Evolutionary conservation across 2,329 filamentous ascomycete genomes (phyloP), one percentile per base, ranked within the genome.

Genomic region (Mariannaea elegans): DNA sequence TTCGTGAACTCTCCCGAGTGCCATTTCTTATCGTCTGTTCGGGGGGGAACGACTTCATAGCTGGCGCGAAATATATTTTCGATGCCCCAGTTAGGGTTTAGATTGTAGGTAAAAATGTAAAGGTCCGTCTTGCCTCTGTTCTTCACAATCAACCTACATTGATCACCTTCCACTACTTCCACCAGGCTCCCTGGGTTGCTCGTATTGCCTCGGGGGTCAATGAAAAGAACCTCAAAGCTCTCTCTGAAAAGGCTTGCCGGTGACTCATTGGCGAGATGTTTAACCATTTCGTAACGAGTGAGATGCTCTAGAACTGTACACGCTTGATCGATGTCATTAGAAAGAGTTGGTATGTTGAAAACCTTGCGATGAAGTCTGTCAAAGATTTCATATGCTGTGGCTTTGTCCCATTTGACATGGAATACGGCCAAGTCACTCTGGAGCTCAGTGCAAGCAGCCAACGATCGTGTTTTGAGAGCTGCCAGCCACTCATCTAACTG

Each of bases 41-140:
- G 8, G 1, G 53, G 42, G 0, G 49, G 53, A 9, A 65, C 2
- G 0, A 34, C 18, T 0, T 42, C 38, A 2, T 42, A 44, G 2
- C 32, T 44, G 0, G 39, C 41, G 2, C 18, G 23, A 3, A 44
- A 34, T 0, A 56, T 46, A 1, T 54, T 34, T 2, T 62, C 46
- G 2, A 65, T 31, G 2, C 59, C 36, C 58, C 54, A 59, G 1
- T 24, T 34, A 2, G 63, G 41, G 1, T 50, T 54, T 2, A 65
- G 41, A 4, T 39, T 42, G 6, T 56, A 59, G 0, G 65, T 7
- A 5, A 58, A 34, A 0, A 59, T 13, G 4, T 62, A 65, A 1
- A 64, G 12, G 13, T 13, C 21, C 2, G 13, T 9, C 0, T 4
- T 3, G 0, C 53, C 27, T 0, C n/a, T 36, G 3, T 62, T 65